These are phyloP conservation scores for Hypoxylon sp. DNA, from an alignment of 2,329 filamentous ascomycete species.

Conservation along the genomic window DNA sequence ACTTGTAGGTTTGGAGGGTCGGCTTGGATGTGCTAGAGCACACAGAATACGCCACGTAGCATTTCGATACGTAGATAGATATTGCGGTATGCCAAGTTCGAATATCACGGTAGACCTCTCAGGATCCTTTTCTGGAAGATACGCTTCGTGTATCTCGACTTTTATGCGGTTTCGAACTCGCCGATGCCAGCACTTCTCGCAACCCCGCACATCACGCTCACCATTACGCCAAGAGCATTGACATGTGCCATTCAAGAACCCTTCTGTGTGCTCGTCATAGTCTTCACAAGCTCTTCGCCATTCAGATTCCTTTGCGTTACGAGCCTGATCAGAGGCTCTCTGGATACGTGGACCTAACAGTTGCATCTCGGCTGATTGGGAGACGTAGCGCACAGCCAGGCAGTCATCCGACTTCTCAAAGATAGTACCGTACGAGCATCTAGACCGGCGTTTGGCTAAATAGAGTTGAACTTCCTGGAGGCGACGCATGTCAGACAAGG, in stretches of 20 bases:
- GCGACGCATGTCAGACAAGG: constrained; percentile 63
- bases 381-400: constrained; percentile 64
- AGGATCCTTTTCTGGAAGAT: constrained; percentile 58
- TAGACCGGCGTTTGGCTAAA: constrained; percentile 57
- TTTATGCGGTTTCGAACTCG: constrained; percentile 56
- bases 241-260: constrained; percentile 55
- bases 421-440: constrained; percentile 57
- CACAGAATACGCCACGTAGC: constrained; percentile 65
- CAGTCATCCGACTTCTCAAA: constrained; percentile 62
- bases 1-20: constrained; percentile 13
- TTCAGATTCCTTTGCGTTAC: constrained; percentile 35
- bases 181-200: constrained; percentile 61
- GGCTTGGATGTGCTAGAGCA: constrained; percentile 53
- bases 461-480: constrained; percentile 66
- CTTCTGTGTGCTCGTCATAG: constrained; percentile 55
- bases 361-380: constrained; percentile 50
- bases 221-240: constrained; percentile 50
- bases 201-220: constrained; percentile 55
- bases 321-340: constrained; percentile 31
- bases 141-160: constrained; percentile 66
- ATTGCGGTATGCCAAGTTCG: constrained; percentile 63
- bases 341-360: constrained; percentile 42
- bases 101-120: constrained; percentile 64
- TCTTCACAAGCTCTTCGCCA: constrained; percentile 28
- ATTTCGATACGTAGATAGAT: constrained; percentile 66